Percentiles rank a stretch among this genome's conserved stretches.
Evolutionary conservation across 2,329 filamentous ascomycete genomes (phyloP).

Genomic region (Chaetomium globosum): DNA sequence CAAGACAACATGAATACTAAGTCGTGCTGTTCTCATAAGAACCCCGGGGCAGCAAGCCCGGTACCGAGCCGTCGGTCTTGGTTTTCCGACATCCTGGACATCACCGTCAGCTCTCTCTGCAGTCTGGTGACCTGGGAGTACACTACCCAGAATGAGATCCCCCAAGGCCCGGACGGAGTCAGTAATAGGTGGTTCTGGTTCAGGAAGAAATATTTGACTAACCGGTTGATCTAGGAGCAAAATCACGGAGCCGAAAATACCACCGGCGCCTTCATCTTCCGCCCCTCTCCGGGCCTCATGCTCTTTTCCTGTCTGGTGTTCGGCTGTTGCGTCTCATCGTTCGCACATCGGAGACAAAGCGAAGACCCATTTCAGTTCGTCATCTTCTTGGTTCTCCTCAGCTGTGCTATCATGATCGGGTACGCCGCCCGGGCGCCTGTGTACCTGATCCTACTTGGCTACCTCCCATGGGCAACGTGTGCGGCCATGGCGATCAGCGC

Average conservation of each 20-base stretch:
- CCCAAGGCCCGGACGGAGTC: constrained; percentile 16
- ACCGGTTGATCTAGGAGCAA: constrained; percentile 19
- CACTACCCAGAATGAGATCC: constrained; percentile 30
- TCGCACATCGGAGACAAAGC: constrained; percentile 41
- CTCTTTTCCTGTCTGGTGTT: constrained; percentile 43
- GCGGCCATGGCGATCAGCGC: constrained; percentile 43
- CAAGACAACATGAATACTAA: constrained; percentile 23
- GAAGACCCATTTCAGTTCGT: constrained; percentile 40
- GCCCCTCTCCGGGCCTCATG: constrained; percentile 42
- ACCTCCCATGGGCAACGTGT: constrained; percentile 44
- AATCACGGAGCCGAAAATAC: constrained; percentile 4
- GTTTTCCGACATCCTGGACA: constrained; percentile 31
- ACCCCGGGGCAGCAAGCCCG: neutral
- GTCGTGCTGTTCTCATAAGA: constrained; percentile 26
- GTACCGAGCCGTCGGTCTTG: constrained; percentile 15
- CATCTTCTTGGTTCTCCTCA: constrained; percentile 39
- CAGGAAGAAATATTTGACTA: constrained; percentile 10
- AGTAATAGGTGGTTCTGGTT: constrained; percentile 14
- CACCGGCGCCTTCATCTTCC: constrained; percentile 33
- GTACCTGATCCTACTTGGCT: constrained; percentile 42
- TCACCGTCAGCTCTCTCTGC: constrained; percentile 29
- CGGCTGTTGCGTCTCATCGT: constrained; percentile 45
- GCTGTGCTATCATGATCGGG: constrained; percentile 36
- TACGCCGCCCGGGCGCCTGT: constrained; percentile 35
- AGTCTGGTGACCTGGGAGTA: constrained; percentile 34